Conservation (phyloP, 306 rosid genomes). For the Prinsepia uniflora region DNA sequence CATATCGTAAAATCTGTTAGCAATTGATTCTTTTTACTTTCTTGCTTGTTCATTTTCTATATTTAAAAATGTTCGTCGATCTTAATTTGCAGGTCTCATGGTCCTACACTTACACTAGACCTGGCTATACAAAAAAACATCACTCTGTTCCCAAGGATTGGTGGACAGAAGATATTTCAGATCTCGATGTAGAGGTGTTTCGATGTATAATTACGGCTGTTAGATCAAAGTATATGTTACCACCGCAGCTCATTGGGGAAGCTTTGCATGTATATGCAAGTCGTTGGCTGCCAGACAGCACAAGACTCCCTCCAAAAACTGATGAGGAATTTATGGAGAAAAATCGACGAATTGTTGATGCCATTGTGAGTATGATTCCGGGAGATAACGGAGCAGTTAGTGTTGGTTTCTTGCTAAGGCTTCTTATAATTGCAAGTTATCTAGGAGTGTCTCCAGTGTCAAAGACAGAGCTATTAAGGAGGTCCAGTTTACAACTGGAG, state of each 20-base stretch:
- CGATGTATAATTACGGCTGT: conserved; percentile 69
- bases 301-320: conserved; percentile 41
- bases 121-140: conserved; percentile 66
- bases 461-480: conserved; percentile 63
- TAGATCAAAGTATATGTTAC: conserved; percentile 61
- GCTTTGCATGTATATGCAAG: conserved; percentile 87
- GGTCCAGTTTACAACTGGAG: conserved; percentile 69
- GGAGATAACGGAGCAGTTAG: conserved; percentile 75
- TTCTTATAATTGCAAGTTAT: conserved; percentile 45
- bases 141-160: conserved; percentile 89
- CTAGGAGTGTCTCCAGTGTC: conserved; percentile 63
- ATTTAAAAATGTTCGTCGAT: conserved; percentile 6
- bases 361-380: conserved; percentile 79
- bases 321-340: conserved; percentile 44
- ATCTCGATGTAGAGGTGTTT: conserved; percentile 77
- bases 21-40: neutral
- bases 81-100: conserved; percentile 60
- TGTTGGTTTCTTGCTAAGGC: conserved; percentile 73
- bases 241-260: conserved; percentile 88
- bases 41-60: neutral
- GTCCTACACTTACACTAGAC: conserved; percentile 98
- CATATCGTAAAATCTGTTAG: neutral
- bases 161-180: conserved; percentile 98
- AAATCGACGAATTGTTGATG: conserved; percentile 54
- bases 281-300: conserved; percentile 66